Evolutionary conservation across 441 rosid species (phyloP).

Genomic region (Biscutella laevigata): DNA sequence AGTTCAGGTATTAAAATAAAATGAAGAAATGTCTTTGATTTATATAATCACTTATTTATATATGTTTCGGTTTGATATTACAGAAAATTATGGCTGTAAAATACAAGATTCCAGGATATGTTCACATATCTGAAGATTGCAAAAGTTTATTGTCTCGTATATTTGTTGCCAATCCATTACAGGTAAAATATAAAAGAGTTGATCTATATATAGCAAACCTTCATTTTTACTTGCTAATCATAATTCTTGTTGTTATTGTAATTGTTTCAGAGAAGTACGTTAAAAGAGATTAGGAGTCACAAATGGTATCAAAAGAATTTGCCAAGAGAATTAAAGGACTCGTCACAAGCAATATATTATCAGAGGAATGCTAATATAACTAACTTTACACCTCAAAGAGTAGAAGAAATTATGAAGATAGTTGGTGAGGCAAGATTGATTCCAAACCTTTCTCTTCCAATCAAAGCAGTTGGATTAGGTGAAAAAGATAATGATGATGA

Average conservation of each 20-base stretch:
- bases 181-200: too few species aligned
- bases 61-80: background rate
- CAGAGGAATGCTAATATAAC: slow-evolving; percentile 38
- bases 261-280: slow-evolving; percentile 39
- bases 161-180: slow-evolving; percentile 51
- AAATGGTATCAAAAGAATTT: slow-evolving; percentile 56
- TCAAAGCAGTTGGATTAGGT: slow-evolving; percentile 46
- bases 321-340: slow-evolving; percentile 71
- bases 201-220: too few species aligned
- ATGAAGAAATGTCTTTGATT: background rate
- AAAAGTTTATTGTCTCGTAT: slow-evolving; percentile 44
- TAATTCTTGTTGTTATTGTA: background rate
- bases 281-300: slow-evolving; percentile 47
- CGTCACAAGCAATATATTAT: slow-evolving; percentile 61
- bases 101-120: slow-evolving; percentile 51
- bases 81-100: slow-evolving; percentile 59
- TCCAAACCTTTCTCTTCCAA: slow-evolving; percentile 33
- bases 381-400: slow-evolving; percentile 57
- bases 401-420: slow-evolving; percentile 80
- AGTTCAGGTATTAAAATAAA: slow-evolving; percentile 32
- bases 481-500: slow-evolving; percentile 30
- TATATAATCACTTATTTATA: background rate
- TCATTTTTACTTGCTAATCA: background rate
- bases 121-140: slow-evolving; percentile 48
- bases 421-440: slow-evolving; percentile 66